Conservation (phyloP, 2,329 filamentous ascomycete species). For the Lachnellula hyalina region DNA sequence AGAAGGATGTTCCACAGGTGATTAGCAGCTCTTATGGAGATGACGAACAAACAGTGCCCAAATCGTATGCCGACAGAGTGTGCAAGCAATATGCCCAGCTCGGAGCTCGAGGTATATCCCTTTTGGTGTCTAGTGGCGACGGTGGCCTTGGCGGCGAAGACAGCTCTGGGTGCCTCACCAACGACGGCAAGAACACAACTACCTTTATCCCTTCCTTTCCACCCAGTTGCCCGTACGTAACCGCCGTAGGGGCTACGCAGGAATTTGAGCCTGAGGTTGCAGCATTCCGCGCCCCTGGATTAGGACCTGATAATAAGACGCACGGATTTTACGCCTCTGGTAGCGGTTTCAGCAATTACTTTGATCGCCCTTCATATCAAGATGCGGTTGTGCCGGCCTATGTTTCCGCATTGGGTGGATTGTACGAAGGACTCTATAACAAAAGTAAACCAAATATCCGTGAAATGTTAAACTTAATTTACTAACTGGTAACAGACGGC, state of each 20-base stretch:
- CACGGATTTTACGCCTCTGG: constrained; percentile 36
- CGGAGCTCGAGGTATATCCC: constrained; percentile 45
- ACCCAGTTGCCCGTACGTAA: constrained; percentile 35
- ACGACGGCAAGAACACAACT: constrained; percentile 50
- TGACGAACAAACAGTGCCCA: constrained; percentile 50
- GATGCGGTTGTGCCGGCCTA: constrained; percentile 37
- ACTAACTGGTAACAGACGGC: constrained; percentile 26
- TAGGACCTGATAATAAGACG: constrained; percentile 32
- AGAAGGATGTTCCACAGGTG: constrained; percentile 47
- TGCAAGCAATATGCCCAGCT: constrained; percentile 50
- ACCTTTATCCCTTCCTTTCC: constrained; percentile 53
- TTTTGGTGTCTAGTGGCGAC: constrained; percentile 49
- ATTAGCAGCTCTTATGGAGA: constrained; percentile 55
- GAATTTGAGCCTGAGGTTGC: constrained; percentile 20
- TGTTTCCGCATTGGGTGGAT: constrained; percentile 36
- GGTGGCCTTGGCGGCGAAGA: constrained; percentile 40
- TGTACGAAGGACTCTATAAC: constrained; percentile 43
- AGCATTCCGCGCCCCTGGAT: constrained; percentile 28
- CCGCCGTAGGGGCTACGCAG: constrained; percentile 18
- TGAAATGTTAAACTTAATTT: background rate
- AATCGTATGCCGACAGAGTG: constrained; percentile 45
- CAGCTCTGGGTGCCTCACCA: constrained; percentile 40
- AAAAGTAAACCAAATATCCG: constrained; percentile 8
- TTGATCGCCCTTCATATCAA: constrained; percentile 43
- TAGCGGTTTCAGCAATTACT: constrained; percentile 49